Base-by-base conservation (phyloP, 371 early-diverging fungal genomes). In the Mucor racemosus region DNA sequence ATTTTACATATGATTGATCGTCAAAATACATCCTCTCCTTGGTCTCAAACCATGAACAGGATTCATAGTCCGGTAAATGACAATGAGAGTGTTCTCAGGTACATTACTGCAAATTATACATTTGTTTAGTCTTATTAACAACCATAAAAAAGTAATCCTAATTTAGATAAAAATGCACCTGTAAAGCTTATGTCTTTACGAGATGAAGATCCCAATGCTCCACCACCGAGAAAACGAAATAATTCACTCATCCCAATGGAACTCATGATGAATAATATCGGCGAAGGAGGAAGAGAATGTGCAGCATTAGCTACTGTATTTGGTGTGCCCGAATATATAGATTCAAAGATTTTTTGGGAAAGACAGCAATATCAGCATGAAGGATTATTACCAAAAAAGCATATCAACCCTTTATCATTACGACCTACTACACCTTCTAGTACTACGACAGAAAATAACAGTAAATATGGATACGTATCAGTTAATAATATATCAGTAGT, bases 241-340 rank as follows among this genome's bases (percentile, higher is more conserved):
- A 77, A 79, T 41, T 82, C 82, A 10, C 61, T 83, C 10, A 81
- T 76, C 50, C 76, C 77, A 11, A 61, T 69, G 2, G 79, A 79
- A 21, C 65, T 78, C 6, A 73, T 78, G 73, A 79, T 72, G 36
- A 75, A 78, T 46, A 74, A 61, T 31, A 71, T 65, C 40, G 67
- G 64, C 0, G 80, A 79, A 65, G 80, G 80, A 34, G 75, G 76
- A 9, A 60, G 74, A 41, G 83, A 82, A 60, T 74, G 78, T 44
- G 83, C 80, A 26, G 80, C 83, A 9, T 46, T 82, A 11, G 83
- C 83, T 6, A 79, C 80, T 7, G 83, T 82, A 5, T 82, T 82
- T 68, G 83, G 83, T 54, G 79, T 80, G 7, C 78, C 76, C 33
- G 83, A 82, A 62, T 82, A 82, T 38, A 73, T 78, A 19, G 78